Conservation (phyloP, 108 stramenopile species). For the Nannochloropsis salina region DNA sequence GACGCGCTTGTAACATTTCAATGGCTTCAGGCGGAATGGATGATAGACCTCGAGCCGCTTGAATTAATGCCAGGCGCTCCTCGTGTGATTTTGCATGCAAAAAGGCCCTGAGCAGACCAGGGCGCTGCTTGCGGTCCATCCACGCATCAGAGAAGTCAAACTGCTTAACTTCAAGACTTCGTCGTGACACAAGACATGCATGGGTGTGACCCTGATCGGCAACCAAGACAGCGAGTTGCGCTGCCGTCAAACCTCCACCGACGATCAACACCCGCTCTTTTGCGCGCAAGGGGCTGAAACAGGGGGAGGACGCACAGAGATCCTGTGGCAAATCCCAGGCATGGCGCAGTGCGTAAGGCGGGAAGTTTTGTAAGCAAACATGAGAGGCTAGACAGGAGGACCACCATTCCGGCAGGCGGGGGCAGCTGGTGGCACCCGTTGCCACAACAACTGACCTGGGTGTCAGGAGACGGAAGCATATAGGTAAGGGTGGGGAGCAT, state of each 20-base stretch:
- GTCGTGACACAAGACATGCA: not conserved
- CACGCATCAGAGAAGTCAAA: not conserved
- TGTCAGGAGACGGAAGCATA: not conserved
- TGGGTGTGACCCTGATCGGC: not conserved
- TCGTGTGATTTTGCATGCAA: not conserved
- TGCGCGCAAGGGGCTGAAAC: not conserved
- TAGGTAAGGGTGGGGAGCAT: not conserved
- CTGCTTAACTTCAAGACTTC: not conserved
- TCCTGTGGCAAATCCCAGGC: constrained; percentile 7
- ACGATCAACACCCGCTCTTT: not conserved
- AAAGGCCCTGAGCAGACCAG: not conserved
- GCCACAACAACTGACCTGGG: not conserved
- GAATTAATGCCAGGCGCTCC: not conserved
- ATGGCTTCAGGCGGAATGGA: constrained; percentile 3
- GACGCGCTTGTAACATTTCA: not conserved
- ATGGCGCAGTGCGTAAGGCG: not conserved
- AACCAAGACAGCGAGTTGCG: not conserved
- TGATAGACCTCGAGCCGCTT: constrained; percentile 14
- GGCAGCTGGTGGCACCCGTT: not conserved
- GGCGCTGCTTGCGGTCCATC: constrained; percentile 17
- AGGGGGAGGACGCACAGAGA: not conserved
- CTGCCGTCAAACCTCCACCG: not conserved
- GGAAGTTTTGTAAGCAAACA: not conserved
- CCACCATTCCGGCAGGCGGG: constrained; percentile 11
- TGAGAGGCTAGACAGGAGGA: not conserved